These are phyloP conservation scores for Trypanosomatidae sp. DNA, from an alignment of 208 protist genomes.

Conservation along the genomic window DNA sequence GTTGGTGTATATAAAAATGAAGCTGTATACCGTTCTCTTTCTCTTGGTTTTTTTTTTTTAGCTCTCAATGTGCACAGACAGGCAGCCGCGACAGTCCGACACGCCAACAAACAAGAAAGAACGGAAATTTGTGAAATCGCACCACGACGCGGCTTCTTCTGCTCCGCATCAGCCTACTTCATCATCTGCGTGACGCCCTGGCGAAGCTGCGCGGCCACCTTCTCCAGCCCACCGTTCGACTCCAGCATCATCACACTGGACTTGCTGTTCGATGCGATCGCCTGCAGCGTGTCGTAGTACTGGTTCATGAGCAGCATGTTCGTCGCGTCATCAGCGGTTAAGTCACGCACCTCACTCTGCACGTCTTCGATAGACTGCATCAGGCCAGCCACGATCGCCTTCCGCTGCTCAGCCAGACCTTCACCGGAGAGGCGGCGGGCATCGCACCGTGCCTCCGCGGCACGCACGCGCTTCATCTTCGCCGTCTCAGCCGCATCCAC, in stretches of 20 bases:
- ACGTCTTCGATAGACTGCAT: slow-evolving; percentile 54
- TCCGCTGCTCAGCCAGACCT: slow-evolving; percentile 65
- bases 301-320: slow-evolving; percentile 81
- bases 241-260: slow-evolving; percentile 59
- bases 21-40: no score
- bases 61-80: background rate
- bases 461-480: slow-evolving; percentile 67
- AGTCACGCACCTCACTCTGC: slow-evolving; percentile 39
- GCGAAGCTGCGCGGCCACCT: slow-evolving; percentile 48
- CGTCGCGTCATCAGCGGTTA: slow-evolving; percentile 52
- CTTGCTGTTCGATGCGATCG: slow-evolving; percentile 37
- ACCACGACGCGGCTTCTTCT: background rate
- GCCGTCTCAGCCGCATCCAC: slow-evolving; percentile 77
- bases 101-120: background rate
- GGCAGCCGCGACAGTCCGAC: no score
- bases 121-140: background rate
- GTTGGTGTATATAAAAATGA: background rate
- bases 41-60: no score
- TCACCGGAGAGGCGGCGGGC: slow-evolving; percentile 54
- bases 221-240: slow-evolving; percentile 55
- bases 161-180: slow-evolving; percentile 4
- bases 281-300: slow-evolving; percentile 81
- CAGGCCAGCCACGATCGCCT: slow-evolving; percentile 66
- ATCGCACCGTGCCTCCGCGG: slow-evolving; percentile 70
- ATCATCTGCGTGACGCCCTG: slow-evolving; percentile 44